Evolutionary conservation across 1,284 basidiomycete genomes (phyloP), one percentile per base, ranked within the genome.

Genomic region (Malassezia obtusa): DNA sequence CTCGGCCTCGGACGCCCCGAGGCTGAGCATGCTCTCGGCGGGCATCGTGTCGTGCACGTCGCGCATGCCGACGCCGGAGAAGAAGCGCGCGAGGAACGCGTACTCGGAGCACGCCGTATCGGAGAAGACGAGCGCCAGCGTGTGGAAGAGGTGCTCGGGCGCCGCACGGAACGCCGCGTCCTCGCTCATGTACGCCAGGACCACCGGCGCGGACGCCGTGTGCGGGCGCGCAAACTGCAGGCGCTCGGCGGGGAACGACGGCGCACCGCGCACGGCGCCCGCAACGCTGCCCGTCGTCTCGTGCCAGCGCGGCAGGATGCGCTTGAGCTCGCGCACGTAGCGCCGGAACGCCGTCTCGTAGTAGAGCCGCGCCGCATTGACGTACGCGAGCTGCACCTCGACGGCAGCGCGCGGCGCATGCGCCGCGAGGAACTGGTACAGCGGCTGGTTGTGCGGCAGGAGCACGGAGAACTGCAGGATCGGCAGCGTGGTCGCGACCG

Each of bases 301-400:
- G 17, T 2, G 25, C 65, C 65, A 67, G 7, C 63, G 36, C 19
- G 63, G 52, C 4, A 63, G 26, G 8, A 60, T 36, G 4, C 52
- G 51, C 11, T 51, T 54, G 0, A 71, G 41, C 41, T 59, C 85
- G 28, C 94, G 79, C 25, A 84, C 80, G 72, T 98, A 99, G 44
- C 94, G 78, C 54, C 94, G 78, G 70, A 98, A 91, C 0, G 86
- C 89, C 15, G 94, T 96, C 76, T 99, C 94, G 60, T 90, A 96
- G 73, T 95, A 99, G 17, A 88, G 81, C 19, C 90, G 81, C 4
- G 87, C 86, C 11, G 86, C 83, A 39, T 81, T 81, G 28, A 86
- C 78, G 71, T 99, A 99, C 4, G 86, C 84, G 43, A 88, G 80
- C 74, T 92, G 89, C 19, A 98, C 79, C 74, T 96, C 92, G 57